These are phyloP conservation scores for Colletotrichum ledebouriae DNA, from an alignment of 2,329 filamentous ascomycete genomes.

Conservation along the genomic window DNA sequence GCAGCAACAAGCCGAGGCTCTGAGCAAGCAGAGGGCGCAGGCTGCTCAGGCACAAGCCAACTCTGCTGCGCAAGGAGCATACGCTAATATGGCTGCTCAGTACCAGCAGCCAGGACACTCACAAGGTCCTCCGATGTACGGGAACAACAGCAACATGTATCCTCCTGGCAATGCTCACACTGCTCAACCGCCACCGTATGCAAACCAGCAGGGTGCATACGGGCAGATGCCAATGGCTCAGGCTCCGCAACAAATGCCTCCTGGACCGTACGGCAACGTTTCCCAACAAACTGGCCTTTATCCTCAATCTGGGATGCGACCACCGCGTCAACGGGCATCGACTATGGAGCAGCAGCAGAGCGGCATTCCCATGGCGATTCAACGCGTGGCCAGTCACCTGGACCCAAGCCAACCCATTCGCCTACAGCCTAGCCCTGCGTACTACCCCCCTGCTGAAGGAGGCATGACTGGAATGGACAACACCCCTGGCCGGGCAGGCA, in stretches of 20 bases:
- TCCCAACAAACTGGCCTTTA: constrained; percentile 72
- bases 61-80: constrained; percentile 73
- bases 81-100: constrained; percentile 64
- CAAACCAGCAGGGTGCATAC: constrained; percentile 78
- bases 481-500: constrained; percentile 69
- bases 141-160: constrained; percentile 87
- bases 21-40: constrained; percentile 90
- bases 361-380: constrained; percentile 91
- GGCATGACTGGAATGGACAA: constrained; percentile 77
- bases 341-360: constrained; percentile 97
- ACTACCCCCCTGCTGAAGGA: constrained; percentile 88
- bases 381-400: constrained; percentile 94
- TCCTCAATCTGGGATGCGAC: constrained; percentile 73
- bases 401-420: constrained; percentile 95
- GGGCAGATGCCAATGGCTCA: constrained; percentile 80
- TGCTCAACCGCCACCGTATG: constrained; percentile 83
- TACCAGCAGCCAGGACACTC: constrained; percentile 62
- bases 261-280: constrained; percentile 72
- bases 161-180: constrained; percentile 67
- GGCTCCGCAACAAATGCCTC: constrained; percentile 74
- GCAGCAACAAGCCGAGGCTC: constrained; percentile 92
- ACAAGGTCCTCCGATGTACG: constrained; percentile 78
- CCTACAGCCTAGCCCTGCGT: constrained; percentile 94
- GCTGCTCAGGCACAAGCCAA: constrained; percentile 79
- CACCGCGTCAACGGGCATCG: constrained; percentile 87